Evolutionary conservation across 1,284 basidiomycete species (phyloP).

Genomic region (Puccinia horiana): DNA sequence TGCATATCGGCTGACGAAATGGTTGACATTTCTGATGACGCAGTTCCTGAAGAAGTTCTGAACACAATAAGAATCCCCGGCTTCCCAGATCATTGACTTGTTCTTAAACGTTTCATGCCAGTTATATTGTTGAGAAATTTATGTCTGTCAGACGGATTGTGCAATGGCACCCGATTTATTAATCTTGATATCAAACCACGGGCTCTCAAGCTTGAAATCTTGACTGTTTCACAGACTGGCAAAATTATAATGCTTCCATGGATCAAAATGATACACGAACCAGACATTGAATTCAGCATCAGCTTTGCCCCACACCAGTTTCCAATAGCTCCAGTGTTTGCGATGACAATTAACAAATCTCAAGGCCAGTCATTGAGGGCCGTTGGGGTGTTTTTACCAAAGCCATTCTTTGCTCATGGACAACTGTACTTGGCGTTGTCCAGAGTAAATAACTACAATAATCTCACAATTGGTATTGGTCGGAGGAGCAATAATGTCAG

Average conservation of each 20-base stretch:
- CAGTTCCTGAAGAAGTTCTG: background rate
- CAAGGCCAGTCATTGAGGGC: background rate
- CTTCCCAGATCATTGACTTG: background rate
- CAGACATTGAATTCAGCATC: background rate
- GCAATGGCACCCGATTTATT: background rate
- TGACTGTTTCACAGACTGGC: background rate
- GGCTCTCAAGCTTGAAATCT: background rate
- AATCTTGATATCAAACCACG: constrained; percentile 1
- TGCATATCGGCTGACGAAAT: background rate
- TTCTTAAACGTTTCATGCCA: background rate
- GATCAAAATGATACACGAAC: background rate
- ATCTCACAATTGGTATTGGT: no score
- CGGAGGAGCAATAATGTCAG: no score
- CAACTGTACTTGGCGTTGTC: no score
- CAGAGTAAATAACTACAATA: no score
- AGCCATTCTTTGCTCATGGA: no score
- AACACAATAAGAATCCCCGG: background rate
- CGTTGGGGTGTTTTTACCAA: background rate
- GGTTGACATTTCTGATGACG: background rate
- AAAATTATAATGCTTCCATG: background rate
- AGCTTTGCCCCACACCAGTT: background rate
- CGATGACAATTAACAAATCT: constrained; percentile 7
- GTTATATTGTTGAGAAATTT: background rate
- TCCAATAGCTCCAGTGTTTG: background rate
- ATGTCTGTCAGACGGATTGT: background rate